A percentile compares a stretch with the other conserved stretches of the same genome.
Conservation (phyloP, 495 filamentous ascomycete genomes). For the Neurospora sp. region DNA sequence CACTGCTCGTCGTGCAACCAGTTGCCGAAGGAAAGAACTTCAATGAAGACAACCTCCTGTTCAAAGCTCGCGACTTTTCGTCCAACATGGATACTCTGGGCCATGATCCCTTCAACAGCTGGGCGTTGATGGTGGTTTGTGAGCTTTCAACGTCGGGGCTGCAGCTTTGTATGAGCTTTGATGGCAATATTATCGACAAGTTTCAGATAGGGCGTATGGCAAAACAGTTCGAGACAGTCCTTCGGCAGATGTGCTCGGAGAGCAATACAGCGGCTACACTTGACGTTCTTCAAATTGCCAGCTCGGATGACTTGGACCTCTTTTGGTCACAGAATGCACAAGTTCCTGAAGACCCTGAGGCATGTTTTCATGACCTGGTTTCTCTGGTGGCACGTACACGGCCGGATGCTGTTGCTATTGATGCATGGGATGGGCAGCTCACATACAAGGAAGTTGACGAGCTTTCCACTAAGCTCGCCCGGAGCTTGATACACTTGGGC, state of each 20-base stretch:
- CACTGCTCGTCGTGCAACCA: neutral
- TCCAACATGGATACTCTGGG: neutral
- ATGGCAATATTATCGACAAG: neutral
- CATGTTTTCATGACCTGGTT: constrained; percentile 31
- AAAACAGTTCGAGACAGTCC: neutral
- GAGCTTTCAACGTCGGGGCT: neutral
- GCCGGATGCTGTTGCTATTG: constrained; percentile 37
- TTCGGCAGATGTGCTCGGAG: neutral
- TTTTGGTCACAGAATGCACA: neutral
- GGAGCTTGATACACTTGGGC: constrained; percentile 29
- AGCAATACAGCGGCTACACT: neutral
- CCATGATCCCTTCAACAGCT: neutral
- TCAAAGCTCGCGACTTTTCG: neutral
- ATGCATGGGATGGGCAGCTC: constrained; percentile 36
- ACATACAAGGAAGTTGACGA: constrained; percentile 39
- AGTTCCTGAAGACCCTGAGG: neutral
- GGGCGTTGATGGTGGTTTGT: constrained; percentile 27
- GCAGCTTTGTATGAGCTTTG: neutral
- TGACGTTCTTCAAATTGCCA: neutral
- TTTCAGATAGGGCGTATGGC: neutral
- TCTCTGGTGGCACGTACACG: constrained; percentile 46
- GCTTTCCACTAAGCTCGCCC: constrained; percentile 25
- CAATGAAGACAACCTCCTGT: neutral
- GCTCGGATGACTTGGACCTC: neutral
- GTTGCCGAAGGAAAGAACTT: neutral